Evolutionary conservation across 805 yeast species (phyloP).

Genomic region (Hanseniaspora taiwanica): DNA sequence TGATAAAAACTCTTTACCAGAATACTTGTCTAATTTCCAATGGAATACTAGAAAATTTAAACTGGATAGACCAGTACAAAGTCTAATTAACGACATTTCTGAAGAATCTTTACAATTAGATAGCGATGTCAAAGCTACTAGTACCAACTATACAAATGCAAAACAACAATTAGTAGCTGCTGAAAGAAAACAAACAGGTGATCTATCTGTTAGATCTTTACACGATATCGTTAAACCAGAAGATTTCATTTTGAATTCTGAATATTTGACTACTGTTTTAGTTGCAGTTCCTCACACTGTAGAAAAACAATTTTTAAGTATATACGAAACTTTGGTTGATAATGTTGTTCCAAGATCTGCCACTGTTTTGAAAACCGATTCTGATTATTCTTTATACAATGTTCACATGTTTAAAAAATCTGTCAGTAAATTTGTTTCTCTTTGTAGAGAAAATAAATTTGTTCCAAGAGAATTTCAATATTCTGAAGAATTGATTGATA

Average conservation of each 20-base stretch:
- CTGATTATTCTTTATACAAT: conserved; percentile 58
- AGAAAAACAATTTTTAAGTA: conserved; percentile 43
- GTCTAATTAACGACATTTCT: conserved; percentile 55
- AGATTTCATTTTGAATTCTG: conserved; percentile 76
- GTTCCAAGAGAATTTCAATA: conserved; percentile 86
- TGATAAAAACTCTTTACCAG: conserved; percentile 35
- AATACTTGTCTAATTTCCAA: conserved; percentile 58
- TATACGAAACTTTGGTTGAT: conserved; percentile 63
- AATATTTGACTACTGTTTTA: conserved; percentile 72
- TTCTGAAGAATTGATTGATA: conserved; percentile 61
- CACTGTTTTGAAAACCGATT: conserved; percentile 50
- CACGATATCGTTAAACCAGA: conserved; percentile 78
- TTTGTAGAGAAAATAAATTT: conserved; percentile 76
- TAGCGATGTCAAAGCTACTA: conserved; percentile 68
- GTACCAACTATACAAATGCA: conserved; percentile 64
- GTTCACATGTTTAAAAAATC: conserved; percentile 80
- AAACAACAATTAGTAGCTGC: conserved; percentile 75
- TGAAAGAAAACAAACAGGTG: conserved; percentile 88
- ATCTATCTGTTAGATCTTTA: conserved; percentile 76
- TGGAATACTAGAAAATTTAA: conserved; percentile 88
- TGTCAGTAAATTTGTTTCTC: conserved; percentile 51
- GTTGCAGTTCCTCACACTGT: conserved; percentile 72
- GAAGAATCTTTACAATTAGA: conserved; percentile 75
- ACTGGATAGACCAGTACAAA: conserved; percentile 68
- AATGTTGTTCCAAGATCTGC: conserved; percentile 94